Evolutionary conservation across 2,329 filamentous ascomycete genomes (phyloP).

Genomic region (Xylaria sp.): DNA sequence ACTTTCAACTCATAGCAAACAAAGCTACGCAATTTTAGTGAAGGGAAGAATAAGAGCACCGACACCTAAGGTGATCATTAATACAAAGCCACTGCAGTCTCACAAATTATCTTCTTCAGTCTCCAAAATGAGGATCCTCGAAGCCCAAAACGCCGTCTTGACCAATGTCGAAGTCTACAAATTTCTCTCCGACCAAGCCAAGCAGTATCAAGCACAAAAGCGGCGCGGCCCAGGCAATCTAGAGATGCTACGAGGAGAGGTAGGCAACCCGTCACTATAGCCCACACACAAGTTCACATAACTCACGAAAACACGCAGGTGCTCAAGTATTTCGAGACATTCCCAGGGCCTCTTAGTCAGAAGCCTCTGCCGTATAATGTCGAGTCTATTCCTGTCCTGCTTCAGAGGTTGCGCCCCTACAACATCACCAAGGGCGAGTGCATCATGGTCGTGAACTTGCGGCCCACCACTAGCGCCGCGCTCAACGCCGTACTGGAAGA

Average conservation of each 20-base stretch:
- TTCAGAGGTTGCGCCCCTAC: constrained; percentile 65
- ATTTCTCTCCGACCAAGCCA: constrained; percentile 68
- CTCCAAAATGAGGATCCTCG: constrained; percentile 73
- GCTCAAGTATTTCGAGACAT: constrained; percentile 67
- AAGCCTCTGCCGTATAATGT: constrained; percentile 63
- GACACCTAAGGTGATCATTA: background rate
- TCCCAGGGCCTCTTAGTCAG: constrained; percentile 66
- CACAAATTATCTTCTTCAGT: no score
- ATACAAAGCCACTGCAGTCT: background rate
- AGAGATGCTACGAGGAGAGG: constrained; percentile 72
- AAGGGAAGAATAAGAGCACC: background rate
- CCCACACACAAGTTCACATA: constrained; percentile 1
- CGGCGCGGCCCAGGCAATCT: constrained; percentile 66
- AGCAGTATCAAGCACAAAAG: constrained; percentile 61
- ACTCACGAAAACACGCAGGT: constrained; percentile 55
- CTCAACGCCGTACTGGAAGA: constrained; percentile 74
- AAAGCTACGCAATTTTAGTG: background rate
- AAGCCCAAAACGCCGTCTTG: constrained; percentile 74
- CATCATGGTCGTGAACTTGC: constrained; percentile 74
- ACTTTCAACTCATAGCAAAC: background rate
- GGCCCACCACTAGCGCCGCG: constrained; percentile 65
- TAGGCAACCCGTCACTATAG: constrained; percentile 48
- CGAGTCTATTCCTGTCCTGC: constrained; percentile 62
- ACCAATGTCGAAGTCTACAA: constrained; percentile 79
- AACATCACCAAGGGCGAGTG: constrained; percentile 74